Evolutionary conservation across 805 yeast genomes (phyloP).

Genomic region (Nakazawaea siamensis): DNA sequence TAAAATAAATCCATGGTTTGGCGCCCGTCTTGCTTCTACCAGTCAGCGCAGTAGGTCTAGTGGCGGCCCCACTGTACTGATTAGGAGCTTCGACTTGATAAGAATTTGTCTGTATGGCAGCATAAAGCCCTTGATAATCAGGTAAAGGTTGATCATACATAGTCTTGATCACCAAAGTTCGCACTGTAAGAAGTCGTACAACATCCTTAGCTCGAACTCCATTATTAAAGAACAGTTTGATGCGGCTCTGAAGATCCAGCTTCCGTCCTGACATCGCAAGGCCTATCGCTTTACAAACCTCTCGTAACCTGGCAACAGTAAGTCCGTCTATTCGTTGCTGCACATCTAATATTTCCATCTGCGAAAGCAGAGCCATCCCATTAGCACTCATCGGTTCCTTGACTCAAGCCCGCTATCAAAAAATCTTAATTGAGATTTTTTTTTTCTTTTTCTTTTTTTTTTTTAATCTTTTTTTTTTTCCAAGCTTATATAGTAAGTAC

Average conservation of each 20-base stretch:
- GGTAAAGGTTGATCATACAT: conserved; percentile 29
- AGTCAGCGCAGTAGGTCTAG: too few relatives aligned
- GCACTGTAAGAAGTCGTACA: conserved; percentile 35
- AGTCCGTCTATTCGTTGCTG: conserved; percentile 24
- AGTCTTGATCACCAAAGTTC: conserved; percentile 33
- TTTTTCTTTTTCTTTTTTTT: not conserved
- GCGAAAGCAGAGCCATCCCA: conserved; percentile 1
- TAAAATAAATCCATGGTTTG: conserved; percentile 38
- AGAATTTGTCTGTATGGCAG: conserved; percentile 13
- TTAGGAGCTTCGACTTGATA: conserved; percentile 18
- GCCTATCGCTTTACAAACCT: conserved; percentile 39
- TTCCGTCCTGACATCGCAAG: conserved; percentile 52
- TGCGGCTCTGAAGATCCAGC: conserved; percentile 47
- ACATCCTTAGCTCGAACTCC: conserved; percentile 32
- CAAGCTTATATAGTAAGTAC: not conserved
- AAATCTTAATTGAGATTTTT: not conserved
- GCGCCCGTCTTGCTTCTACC: too few relatives aligned
- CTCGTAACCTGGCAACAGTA: conserved; percentile 46
- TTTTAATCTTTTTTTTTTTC: not conserved
- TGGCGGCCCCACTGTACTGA: conserved; percentile 11
- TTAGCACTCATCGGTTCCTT: not conserved
- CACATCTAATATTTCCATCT: conserved; percentile 18
- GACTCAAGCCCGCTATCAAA: not conserved
- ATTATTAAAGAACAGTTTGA: conserved; percentile 34
- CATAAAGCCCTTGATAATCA: conserved; percentile 22